These are phyloP conservation scores for Acaromyces ingoldii DNA, from an alignment of 1,284 basidiomycete genomes.

Conservation along the genomic window DNA sequence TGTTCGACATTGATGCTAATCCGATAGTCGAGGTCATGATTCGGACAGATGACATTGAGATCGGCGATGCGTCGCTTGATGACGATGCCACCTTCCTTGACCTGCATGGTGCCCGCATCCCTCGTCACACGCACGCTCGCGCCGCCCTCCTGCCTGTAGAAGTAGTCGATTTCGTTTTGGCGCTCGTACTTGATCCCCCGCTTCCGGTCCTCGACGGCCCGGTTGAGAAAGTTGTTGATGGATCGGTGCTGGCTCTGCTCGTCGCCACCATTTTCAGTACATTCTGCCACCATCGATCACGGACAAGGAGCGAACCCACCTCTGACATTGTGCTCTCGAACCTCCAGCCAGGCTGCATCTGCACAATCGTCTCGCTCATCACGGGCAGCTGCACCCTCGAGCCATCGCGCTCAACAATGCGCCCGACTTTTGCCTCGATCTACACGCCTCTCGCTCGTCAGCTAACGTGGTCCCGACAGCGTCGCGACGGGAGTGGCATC, in stretches of 20 bases:
- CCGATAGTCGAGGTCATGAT: slow-evolving; percentile 78
- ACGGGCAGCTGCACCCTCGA: slow-evolving; percentile 66
- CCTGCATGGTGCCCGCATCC: slow-evolving; percentile 67
- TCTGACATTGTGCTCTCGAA: slow-evolving; percentile 89
- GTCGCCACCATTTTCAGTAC: too few species aligned
- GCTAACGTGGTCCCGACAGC: too few species aligned
- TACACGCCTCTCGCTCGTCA: slow-evolving; percentile 47
- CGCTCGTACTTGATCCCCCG: slow-evolving; percentile 70
- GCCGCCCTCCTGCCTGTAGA: slow-evolving; percentile 57
- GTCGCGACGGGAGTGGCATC: too few species aligned
- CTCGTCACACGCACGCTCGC: slow-evolving; percentile 77
- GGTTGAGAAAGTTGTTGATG: slow-evolving; percentile 78
- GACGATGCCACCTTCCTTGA: slow-evolving; percentile 56
- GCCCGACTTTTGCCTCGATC: slow-evolving; percentile 90
- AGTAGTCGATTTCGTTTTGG: slow-evolving; percentile 73
- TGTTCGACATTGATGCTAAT: slow-evolving; percentile 82
- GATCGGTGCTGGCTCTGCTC: slow-evolving; percentile 75
- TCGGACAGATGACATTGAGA: slow-evolving; percentile 80
- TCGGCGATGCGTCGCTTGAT: slow-evolving; percentile 78
- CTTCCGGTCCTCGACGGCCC: slow-evolving; percentile 57
- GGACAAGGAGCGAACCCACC: slow-evolving; percentile 64
- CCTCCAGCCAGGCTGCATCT: slow-evolving; percentile 18
- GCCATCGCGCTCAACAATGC: slow-evolving; percentile 65
- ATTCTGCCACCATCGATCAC: too few species aligned
- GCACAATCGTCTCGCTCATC: slow-evolving; percentile 71